These are phyloP conservation scores for Pichia pseudocactophila DNA, from an alignment of 805 yeast genomes.

Conservation along the genomic window DNA sequence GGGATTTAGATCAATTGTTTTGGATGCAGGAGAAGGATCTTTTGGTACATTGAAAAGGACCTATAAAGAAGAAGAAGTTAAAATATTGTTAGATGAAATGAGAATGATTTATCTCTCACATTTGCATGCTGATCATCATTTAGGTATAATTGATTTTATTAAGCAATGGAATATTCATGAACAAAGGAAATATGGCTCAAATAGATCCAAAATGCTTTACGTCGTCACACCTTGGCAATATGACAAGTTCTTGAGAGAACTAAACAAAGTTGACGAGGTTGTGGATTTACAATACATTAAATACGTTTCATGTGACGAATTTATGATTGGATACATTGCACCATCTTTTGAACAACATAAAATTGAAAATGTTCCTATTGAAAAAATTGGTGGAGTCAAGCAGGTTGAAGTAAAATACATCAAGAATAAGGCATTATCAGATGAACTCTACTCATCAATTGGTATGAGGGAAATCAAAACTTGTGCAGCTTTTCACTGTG, in stretches of 20 bases:
- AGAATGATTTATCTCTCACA: slow-evolving; percentile 69
- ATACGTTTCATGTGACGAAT: slow-evolving; percentile 27
- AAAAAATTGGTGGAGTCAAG: slow-evolving; percentile 15
- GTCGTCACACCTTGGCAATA: slow-evolving; percentile 73
- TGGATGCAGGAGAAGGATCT: slow-evolving; percentile 97
- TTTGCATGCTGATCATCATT: slow-evolving; percentile 94
- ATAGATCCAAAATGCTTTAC: slow-evolving; percentile 32
- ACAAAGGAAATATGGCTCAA: slow-evolving; percentile 30
- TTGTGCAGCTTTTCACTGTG: slow-evolving; percentile 78
- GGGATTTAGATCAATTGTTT: slow-evolving; percentile 38
- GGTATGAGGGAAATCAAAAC: slow-evolving; percentile 41
- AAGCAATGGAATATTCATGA: slow-evolving; percentile 48
- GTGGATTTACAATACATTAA: slow-evolving; percentile 14
- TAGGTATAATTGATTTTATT: slow-evolving; percentile 69
- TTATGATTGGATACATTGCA: slow-evolving; percentile 14
- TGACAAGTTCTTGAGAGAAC: slow-evolving; percentile 56
- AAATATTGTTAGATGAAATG: slow-evolving; percentile 46
- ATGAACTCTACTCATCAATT: slow-evolving; percentile 32
- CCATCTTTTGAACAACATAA: slow-evolving; percentile 22
- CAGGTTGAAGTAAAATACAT: slow-evolving; percentile 6
- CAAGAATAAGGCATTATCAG: slow-evolving; percentile 3
- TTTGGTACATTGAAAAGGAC: slow-evolving; percentile 61
- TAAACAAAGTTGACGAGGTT: slow-evolving; percentile 30
- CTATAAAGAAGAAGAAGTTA: slow-evolving; percentile 39
- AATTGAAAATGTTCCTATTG: slow-evolving; percentile 13